Conservation (phyloP, 2,329 filamentous ascomycete species). For the Fusarium fujikuroi region DNA sequence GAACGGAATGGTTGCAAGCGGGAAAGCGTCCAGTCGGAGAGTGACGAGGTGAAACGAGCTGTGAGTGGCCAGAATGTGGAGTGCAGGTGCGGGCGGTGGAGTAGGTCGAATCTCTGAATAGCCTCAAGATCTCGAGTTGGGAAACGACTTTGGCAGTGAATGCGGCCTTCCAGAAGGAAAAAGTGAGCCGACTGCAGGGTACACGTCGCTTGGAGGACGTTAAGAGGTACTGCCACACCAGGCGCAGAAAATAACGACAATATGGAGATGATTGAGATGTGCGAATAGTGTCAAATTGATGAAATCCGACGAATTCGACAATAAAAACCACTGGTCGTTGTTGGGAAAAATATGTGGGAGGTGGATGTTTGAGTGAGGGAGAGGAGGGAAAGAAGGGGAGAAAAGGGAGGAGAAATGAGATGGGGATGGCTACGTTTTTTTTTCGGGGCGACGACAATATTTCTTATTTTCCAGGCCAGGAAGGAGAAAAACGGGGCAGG, state of each 20-base stretch:
- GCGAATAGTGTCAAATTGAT: constrained; percentile 55
- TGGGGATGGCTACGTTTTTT: constrained; percentile 66
- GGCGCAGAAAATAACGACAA: constrained; percentile 49
- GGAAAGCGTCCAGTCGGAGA: constrained; percentile 32
- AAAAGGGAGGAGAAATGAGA: constrained; percentile 45
- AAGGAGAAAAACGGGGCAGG: constrained; percentile 60
- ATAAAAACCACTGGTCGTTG: constrained; percentile 48
- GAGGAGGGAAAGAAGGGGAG: constrained; percentile 33
- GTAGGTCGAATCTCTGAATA: constrained; percentile 51
- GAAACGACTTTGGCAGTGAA: constrained; percentile 33
- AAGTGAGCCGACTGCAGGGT: constrained; percentile 38
- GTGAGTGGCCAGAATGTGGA: constrained; percentile 42
- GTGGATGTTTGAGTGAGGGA: constrained; percentile 40
- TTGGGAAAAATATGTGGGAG: constrained; percentile 49
- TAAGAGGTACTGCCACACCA: constrained; percentile 45
- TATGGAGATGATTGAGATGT: constrained; percentile 52
- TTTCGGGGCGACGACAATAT: constrained; percentile 55
- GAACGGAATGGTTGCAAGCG: constrained; percentile 38
- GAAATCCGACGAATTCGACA: constrained; percentile 48
- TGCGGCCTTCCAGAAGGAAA: constrained; percentile 34
- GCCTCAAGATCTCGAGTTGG: constrained; percentile 49
- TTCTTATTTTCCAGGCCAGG: constrained; percentile 56
- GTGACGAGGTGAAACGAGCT: constrained; percentile 38
- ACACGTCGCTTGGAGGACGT: constrained; percentile 34
- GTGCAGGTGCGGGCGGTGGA: constrained; percentile 38